Conservation (phyloP, 2,329 filamentous ascomycete species). For the Aspergillus candidus region DNA sequence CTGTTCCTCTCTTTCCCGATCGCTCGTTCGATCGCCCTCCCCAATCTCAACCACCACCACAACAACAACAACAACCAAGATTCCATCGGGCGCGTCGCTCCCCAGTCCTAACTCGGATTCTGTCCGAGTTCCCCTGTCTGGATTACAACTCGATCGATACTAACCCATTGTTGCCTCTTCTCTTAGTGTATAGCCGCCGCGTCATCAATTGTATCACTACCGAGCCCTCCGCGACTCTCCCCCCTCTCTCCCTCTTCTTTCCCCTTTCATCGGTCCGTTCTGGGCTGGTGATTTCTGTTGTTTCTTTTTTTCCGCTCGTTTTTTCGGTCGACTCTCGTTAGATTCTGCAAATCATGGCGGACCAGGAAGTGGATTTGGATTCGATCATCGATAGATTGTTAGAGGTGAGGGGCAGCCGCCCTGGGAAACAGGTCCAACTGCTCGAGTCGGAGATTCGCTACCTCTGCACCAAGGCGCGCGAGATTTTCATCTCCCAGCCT, state of each 20-base stretch:
- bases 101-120: slow-evolving; percentile 2
- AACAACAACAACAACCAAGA: neutral
- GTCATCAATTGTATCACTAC: slow-evolving; percentile 26
- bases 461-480: slow-evolving; percentile 95
- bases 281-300: slow-evolving; percentile 13
- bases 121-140: slow-evolving; percentile 4
- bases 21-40: neutral
- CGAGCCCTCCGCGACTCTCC: slow-evolving; percentile 27
- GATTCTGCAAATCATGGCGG: slow-evolving; percentile 57
- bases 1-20: neutral
- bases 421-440: slow-evolving; percentile 97
- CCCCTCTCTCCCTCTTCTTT: slow-evolving; percentile 18
- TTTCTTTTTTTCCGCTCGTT: slow-evolving; percentile 19
- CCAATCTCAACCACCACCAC: neutral
- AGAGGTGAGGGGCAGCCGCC: slow-evolving; percentile 94
- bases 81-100: neutral
- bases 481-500: slow-evolving; percentile 99
- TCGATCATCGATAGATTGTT: slow-evolving; percentile 98
- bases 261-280: slow-evolving; percentile 13
- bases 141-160: slow-evolving; percentile 7
- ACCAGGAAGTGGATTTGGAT: slow-evolving; percentile 92
- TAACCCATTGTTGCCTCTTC: slow-evolving; percentile 11
- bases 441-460: slow-evolving; percentile 93
- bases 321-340: slow-evolving; percentile 23
- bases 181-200: slow-evolving; percentile 29